These are phyloP conservation scores for Nemania serpens DNA, from an alignment of 2,329 filamentous ascomycete species.

Conservation along the genomic window DNA sequence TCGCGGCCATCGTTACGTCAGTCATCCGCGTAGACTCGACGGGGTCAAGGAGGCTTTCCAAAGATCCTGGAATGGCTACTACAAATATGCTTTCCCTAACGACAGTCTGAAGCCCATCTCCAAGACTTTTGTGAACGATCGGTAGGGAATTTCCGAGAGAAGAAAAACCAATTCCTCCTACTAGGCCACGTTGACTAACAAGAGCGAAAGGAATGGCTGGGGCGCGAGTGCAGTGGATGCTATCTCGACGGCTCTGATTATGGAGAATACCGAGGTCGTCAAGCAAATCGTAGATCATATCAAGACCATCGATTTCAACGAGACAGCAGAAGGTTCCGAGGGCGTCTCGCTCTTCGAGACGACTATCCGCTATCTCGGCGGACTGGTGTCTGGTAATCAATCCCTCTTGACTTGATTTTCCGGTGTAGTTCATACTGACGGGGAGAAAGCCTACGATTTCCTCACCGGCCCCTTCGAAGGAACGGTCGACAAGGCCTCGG, in stretches of 20 bases:
- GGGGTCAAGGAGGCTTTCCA: constrained; percentile 72
- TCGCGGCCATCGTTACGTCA: constrained; percentile 30
- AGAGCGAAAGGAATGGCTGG: constrained; percentile 71
- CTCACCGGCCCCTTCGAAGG: constrained; percentile 67
- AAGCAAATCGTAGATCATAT: constrained; percentile 73
- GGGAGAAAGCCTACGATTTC: constrained; percentile 65
- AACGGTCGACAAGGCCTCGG: constrained; percentile 51
- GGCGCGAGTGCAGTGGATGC: constrained; percentile 83
- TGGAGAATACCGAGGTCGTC: constrained; percentile 71
- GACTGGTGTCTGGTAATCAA: constrained; percentile 69
- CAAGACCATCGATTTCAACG: constrained; percentile 70
- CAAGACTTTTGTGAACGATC: constrained; percentile 69
- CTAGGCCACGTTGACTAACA: constrained; percentile 25
- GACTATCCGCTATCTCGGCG: constrained; percentile 85
- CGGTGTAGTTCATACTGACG: constrained; percentile 23
- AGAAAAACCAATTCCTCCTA: neutral
- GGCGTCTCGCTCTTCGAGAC: constrained; percentile 83
- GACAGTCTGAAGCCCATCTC: constrained; percentile 74
- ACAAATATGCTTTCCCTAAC: constrained; percentile 74
- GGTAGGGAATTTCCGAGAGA: constrained; percentile 52
- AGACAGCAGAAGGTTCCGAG: constrained; percentile 52
- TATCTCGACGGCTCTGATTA: constrained; percentile 77
- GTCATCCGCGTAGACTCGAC: constrained; percentile 53
- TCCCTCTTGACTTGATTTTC: neutral
- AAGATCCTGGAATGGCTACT: constrained; percentile 74